phyloP scores from a whole-genome alignment of 2,329 filamentous ascomycete genomes.

The Scleromitrula shiraiana region DNA sequence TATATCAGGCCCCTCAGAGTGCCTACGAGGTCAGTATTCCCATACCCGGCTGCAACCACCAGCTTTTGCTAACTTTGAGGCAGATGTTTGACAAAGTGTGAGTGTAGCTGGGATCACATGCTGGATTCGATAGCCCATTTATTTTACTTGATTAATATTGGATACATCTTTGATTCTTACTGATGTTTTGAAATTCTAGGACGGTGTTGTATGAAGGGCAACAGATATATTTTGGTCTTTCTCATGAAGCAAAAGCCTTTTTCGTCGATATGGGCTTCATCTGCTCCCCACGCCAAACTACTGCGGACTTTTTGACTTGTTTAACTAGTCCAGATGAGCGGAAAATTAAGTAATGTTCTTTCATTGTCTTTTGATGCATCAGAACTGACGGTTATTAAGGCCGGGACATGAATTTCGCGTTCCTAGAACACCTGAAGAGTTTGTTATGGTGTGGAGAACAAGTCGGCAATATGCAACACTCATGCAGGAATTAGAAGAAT shows the following conservation, averaged over 20 bases:
- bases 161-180: neutral
- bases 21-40: constrained; percentile 57
- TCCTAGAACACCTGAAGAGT: constrained; percentile 63
- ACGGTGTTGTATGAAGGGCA: neutral
- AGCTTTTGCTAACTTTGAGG: neutral
- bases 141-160: too few species aligned
- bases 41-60: too few species aligned
- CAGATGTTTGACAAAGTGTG: constrained; percentile 56
- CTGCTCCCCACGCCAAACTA: constrained; percentile 50
- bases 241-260: constrained; percentile 55
- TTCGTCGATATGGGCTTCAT: constrained; percentile 66
- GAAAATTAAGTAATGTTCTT: neutral
- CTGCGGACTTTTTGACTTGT: constrained; percentile 66
- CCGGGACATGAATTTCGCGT: constrained; percentile 53
- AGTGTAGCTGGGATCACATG: too few species aligned
- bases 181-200: neutral
- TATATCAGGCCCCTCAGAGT: constrained; percentile 64
- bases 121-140: too few species aligned
- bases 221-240: constrained; percentile 61
- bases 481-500: constrained; percentile 31
- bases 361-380: neutral
- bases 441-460: constrained; percentile 45
- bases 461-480: constrained; percentile 38
- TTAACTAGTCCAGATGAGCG: constrained; percentile 50
- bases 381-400: constrained; percentile 32